A percentile compares a stretch with the other conserved stretches of the same genome.
These are phyloP conservation scores for Cardamine resedifolia DNA, from an alignment of 345 rosid species.

Conservation along the genomic window DNA sequence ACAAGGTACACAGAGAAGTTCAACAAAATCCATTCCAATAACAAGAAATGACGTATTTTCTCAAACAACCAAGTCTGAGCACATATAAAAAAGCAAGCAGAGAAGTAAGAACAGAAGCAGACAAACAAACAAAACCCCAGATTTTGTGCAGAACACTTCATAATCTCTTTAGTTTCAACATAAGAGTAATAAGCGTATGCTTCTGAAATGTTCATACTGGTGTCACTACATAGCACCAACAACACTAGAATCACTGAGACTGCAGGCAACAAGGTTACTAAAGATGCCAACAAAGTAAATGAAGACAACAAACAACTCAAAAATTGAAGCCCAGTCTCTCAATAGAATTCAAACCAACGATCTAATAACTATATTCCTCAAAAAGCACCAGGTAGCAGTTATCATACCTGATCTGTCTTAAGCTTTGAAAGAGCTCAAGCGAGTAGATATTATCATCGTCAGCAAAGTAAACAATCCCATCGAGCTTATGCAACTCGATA, in stretches of 20 bases:
- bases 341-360: not conserved
- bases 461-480: slow-evolving; percentile 86
- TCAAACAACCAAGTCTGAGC: not conserved
- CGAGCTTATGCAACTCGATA: slow-evolving; percentile 70
- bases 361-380: slow-evolving; percentile 1
- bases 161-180: not conserved
- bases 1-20: not conserved
- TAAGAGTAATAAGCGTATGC: not conserved
- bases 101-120: not conserved
- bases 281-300: not conserved
- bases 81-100: slow-evolving; percentile 1
- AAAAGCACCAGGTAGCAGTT: not conserved
- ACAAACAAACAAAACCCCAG: not conserved
- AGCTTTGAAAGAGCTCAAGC: slow-evolving; percentile 64
- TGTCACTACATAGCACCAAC: not conserved
- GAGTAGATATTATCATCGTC: slow-evolving; percentile 83
- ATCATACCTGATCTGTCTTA: slow-evolving; percentile 59
- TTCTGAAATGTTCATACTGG: not conserved
- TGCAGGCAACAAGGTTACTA: not conserved
- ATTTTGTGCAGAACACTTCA: not conserved
- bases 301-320: slow-evolving; percentile 5
- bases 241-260: slow-evolving; percentile 2
- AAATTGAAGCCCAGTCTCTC: not conserved
- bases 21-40: not conserved
- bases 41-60: not conserved